Percentiles rank a stretch among this genome's conserved stretches.
phyloP scores from a whole-genome alignment of 352 stramenopile species.

The Phytophthora tubulina region DNA sequence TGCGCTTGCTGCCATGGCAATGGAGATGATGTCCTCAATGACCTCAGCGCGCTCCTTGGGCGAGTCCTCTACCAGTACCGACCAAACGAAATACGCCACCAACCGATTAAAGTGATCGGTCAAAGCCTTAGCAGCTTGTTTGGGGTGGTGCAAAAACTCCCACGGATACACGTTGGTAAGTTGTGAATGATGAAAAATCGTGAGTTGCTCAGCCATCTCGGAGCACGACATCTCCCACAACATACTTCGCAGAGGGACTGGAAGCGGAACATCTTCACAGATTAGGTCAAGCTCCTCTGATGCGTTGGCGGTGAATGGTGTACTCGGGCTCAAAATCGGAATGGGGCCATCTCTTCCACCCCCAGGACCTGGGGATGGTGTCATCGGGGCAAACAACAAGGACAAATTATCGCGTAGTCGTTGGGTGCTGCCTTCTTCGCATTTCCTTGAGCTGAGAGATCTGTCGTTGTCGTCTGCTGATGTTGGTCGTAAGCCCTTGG shows the following conservation, averaged over 20 bases:
- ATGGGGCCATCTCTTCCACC: conserved; percentile 7
- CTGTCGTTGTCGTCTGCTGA: conserved; percentile 33
- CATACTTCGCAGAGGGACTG: conserved; percentile 54
- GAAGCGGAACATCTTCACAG: conserved; percentile 49
- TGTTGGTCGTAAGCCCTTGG: conserved; percentile 21
- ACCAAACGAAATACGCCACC: conserved; percentile 80
- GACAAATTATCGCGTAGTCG: conserved; percentile 37
- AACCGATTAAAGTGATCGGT: conserved; percentile 75
- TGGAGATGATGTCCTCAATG: conserved; percentile 78
- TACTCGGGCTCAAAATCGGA: conserved; percentile 20
- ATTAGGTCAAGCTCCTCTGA: conserved; percentile 57
- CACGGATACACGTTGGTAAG: conserved; percentile 56
- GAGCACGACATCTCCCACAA: conserved; percentile 63
- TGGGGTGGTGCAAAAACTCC: conserved; percentile 65
- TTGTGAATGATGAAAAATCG: conserved; percentile 70
- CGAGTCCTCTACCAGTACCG: conserved; percentile 72
- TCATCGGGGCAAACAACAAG: conserved; percentile 33
- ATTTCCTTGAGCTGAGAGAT: conserved; percentile 20
- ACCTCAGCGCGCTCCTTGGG: conserved; percentile 73
- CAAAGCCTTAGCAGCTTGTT: conserved; percentile 57
- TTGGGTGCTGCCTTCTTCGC: conserved; percentile 28
- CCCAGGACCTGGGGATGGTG: conserved; percentile 9
- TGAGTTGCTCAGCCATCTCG: conserved; percentile 73
- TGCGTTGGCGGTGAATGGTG: conserved; percentile 21
- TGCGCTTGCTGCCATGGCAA: conserved; percentile 56